phyloP scores from a whole-genome alignment of 768 basidiomycete genomes.

The Suillus americanus region DNA sequence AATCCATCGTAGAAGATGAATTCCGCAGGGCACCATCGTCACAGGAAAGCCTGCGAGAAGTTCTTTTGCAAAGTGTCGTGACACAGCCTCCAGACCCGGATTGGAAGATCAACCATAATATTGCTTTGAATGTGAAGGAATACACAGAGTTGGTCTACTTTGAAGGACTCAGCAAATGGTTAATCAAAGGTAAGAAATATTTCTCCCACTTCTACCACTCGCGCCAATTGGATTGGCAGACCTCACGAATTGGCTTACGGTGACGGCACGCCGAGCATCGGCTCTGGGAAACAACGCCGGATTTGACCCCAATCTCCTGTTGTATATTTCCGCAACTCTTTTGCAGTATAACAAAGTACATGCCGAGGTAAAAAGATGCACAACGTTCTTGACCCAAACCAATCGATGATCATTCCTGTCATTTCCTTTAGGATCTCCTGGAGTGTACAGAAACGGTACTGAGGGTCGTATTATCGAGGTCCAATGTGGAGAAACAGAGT shows the following conservation, averaged over 20 bases:
- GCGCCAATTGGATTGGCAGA: slow-evolving; percentile 37
- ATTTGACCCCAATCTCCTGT: slow-evolving; percentile 56
- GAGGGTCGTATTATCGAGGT: slow-evolving; percentile 50
- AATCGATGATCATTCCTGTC: neutral
- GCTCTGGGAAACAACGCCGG: slow-evolving; percentile 4
- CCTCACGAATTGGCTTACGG: slow-evolving; percentile 52
- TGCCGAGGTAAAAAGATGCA: slow-evolving; percentile 45
- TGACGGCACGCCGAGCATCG: slow-evolving; percentile 47
- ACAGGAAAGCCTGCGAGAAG: slow-evolving; percentile 41
- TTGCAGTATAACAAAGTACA: slow-evolving; percentile 61
- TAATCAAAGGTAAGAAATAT: slow-evolving; percentile 53
- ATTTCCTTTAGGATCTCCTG: slow-evolving; percentile 54
- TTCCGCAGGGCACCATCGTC: slow-evolving; percentile 30
- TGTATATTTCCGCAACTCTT: slow-evolving; percentile 50
- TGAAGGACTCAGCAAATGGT: slow-evolving; percentile 47
- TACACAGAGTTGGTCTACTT: slow-evolving; percentile 62
- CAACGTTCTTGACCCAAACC: neutral
- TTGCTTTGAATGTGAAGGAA: slow-evolving; percentile 53
- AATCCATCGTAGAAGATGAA: slow-evolving; percentile 42
- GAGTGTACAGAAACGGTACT: slow-evolving; percentile 59
- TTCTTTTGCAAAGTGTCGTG: slow-evolving; percentile 58
- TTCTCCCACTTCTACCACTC: neutral
- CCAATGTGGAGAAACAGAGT: slow-evolving; percentile 25
- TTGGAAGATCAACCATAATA: slow-evolving; percentile 45
- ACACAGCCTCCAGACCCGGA: slow-evolving; percentile 50